Evolutionary conservation across 176 grass and related monocot species (phyloP).

Genomic region (Tillandsia leiboldiana): DNA sequence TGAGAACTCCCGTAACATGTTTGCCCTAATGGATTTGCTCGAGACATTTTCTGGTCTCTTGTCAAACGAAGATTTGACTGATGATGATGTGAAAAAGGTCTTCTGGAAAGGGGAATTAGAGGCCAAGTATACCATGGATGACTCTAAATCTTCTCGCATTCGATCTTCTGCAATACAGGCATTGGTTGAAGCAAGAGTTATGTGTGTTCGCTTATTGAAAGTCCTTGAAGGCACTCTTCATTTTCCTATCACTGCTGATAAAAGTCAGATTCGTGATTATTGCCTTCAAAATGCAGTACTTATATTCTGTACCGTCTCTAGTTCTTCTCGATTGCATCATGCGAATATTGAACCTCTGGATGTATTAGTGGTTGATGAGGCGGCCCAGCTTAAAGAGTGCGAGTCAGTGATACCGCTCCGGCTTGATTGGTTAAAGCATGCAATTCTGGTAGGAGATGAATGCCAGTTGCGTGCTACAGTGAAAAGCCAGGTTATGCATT

Average conservation of each 20-base stretch:
- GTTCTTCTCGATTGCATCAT: constrained; percentile 56
- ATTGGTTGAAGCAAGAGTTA: constrained; percentile 26
- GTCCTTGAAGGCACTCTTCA: constrained; percentile 22
- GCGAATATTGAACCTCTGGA: constrained; percentile 32
- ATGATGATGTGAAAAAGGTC: constrained; percentile 27
- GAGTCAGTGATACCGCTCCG: constrained; percentile 62
- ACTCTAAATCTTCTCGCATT: background rate
- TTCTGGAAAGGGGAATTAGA: constrained; percentile 10
- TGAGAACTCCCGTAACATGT: constrained; percentile 22
- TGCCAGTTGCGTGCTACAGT: constrained; percentile 59
- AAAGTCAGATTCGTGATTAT: constrained; percentile 33
- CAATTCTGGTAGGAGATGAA: constrained; percentile 73
- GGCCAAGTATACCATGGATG: background rate
- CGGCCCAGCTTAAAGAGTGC: constrained; percentile 66
- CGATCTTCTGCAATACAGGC: constrained; percentile 16
- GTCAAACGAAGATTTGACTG: constrained; percentile 22
- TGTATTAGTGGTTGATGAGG: constrained; percentile 74
- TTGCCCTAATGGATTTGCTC: constrained; percentile 26
- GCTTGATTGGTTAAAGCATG: constrained; percentile 44
- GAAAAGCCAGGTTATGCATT: constrained; percentile 44
- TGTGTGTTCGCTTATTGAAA: constrained; percentile 39
- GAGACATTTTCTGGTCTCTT: constrained; percentile 23
- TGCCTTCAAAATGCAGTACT: constrained; percentile 55
- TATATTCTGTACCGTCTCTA: constrained; percentile 66
- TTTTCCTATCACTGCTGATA: constrained; percentile 23